phyloP scores from a whole-genome alignment of 2,329 filamentous ascomycete genomes.

The Fusarium anguioides region DNA sequence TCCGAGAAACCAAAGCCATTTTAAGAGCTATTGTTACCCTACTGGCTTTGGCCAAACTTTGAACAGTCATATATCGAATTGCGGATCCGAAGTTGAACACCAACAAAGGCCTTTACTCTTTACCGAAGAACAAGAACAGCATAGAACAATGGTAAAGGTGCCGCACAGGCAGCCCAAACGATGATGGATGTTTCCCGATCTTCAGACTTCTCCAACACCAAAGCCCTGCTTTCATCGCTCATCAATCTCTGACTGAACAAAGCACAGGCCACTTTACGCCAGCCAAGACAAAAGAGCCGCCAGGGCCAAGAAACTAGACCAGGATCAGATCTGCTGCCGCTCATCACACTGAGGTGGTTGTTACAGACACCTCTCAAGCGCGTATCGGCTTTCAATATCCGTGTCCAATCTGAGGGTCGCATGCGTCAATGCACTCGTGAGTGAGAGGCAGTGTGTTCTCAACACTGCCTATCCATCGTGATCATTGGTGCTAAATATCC shows the following conservation, averaged over 20 bases:
- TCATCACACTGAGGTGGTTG: constrained; percentile 15
- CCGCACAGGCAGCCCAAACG: no score
- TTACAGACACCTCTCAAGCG: constrained; percentile 16
- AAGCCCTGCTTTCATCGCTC: constrained; percentile 7
- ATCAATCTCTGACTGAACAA: constrained; percentile 13
- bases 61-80: neutral
- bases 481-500: neutral
- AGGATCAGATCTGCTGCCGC: constrained; percentile 36
- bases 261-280: constrained; percentile 27
- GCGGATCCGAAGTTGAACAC: constrained; percentile 15
- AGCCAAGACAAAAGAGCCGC: constrained; percentile 43
- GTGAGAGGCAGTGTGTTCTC: neutral
- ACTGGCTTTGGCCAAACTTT: neutral
- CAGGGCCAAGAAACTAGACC: constrained; percentile 26
- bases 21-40: neutral
- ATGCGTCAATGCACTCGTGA: constrained; percentile 3
- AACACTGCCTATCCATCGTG: neutral
- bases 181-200: constrained; percentile 7
- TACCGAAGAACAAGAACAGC: neutral
- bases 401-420: constrained; percentile 10
- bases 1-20: neutral
- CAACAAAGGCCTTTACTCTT: neutral
- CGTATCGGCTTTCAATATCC: constrained; percentile 37
- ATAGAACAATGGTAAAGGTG: neutral
- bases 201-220: constrained; percentile 12